Evolutionary conservation across 2,329 filamentous ascomycete genomes (phyloP), one percentile per base, ranked within the genome.

Genomic region (Aspergillus tanneri): DNA sequence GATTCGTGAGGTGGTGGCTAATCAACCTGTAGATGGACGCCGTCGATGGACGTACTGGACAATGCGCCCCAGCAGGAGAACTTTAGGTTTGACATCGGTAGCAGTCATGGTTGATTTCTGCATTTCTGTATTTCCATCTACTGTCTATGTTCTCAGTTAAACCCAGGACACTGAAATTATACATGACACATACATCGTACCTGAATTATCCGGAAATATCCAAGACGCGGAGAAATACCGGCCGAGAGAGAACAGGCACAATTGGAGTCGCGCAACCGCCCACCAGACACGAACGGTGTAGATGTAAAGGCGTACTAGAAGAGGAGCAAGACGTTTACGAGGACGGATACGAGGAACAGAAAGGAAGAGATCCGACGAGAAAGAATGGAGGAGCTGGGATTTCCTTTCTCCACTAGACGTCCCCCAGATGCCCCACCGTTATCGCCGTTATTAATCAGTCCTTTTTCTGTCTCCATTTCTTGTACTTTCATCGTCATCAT

Each of bases 11-110:
- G 34, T 34, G 4, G 5, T 19, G 41, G 3, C n/a, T n/a, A n/a
- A n/a, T n/a, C n/a, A n/a, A n/a, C n/a, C n/a, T n/a, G n/a, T n/a
- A n/a, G n/a, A n/a, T n/a, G n/a, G n/a, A n/a, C n/a, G n/a, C n/a
- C n/a, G n/a, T n/a, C n/a, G n/a, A n/a, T 16, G 22, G 40, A 77
- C 81, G 58, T 70, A 87, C 84, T 84, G 80, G 47, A 80, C 77
- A 53, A 88, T 82, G 28, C 73, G 61, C 39, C 85, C 85, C 12
- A 88, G 71, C 34, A 85, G 75, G 6, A 88, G 75, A 40, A 85
- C 78, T 60, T 82, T 84, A 30, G 79, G 77, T 58, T 76, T 81
- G n/a, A n/a, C n/a, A n/a, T n/a, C n/a, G 49, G 23, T 24, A 32
- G 39, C 53, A 54, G 43, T 18, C 34, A 67, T 67, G 21, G 7